Percentiles rank a stretch among this genome's conserved stretches.
These are phyloP conservation scores for Cantharellus cinnabarinus DNA, from an alignment of 768 basidiomycete species.

Conservation along the genomic window DNA sequence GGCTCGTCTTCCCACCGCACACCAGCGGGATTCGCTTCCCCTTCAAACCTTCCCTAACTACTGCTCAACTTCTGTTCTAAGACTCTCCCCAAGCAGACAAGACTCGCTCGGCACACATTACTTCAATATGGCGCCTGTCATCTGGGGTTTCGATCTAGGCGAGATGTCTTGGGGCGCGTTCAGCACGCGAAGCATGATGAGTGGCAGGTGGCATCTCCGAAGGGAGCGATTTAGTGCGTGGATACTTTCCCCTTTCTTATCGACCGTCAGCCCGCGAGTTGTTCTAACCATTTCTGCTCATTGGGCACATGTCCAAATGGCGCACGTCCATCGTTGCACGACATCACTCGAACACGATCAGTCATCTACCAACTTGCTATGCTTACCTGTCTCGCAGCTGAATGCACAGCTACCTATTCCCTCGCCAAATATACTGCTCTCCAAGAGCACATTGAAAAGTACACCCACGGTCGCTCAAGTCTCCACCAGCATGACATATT, in stretches of 20 bases:
- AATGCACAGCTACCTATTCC: conserved; percentile 11
- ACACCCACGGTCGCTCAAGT: conserved; percentile 1
- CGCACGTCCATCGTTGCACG: background rate
- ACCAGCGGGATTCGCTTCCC: too few relatives aligned
- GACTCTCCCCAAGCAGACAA: too few relatives aligned
- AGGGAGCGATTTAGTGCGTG: conserved; percentile 7
- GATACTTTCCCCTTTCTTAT: background rate
- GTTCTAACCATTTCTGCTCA: background rate
- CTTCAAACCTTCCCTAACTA: too few relatives aligned
- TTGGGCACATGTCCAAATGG: too few relatives aligned
- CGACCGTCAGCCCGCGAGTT: background rate
- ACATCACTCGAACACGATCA: background rate
- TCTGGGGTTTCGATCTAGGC: conserved; percentile 9
- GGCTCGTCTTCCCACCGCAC: too few relatives aligned
- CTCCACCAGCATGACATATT: conserved; percentile 11
- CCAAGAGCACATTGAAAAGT: conserved; percentile 7
- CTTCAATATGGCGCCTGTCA: conserved; percentile 1
- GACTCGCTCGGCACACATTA: background rate
- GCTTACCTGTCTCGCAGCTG: conserved; percentile 10
- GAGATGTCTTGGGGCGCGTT: conserved; percentile 9
- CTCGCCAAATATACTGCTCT: conserved; percentile 8
- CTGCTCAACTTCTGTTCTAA: too few relatives aligned
- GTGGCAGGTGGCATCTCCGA: conserved; percentile 7
- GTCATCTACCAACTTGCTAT: conserved; percentile 11
- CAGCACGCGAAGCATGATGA: conserved; percentile 4